Base-by-base conservation (phyloP, 179 eudicot genomes). In the Amaranthus tricolor region DNA sequence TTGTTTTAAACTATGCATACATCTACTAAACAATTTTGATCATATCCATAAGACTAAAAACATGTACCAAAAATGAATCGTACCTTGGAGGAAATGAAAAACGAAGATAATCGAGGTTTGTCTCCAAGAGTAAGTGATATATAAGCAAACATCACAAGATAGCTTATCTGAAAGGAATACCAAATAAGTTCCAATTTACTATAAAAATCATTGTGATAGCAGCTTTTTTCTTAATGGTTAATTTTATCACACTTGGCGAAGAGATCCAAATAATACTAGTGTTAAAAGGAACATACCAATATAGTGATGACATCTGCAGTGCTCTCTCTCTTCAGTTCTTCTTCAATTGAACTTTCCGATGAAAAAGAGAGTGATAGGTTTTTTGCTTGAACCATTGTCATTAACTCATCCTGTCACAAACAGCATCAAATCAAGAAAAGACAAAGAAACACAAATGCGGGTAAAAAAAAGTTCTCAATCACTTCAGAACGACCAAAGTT, bases 101-200 rank as follows among this genome's bases (percentile, higher is more conserved):
- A 85, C 19, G 93, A 88, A 68, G 98, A 85, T 76, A 91, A 72
- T 61, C 86, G 88, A 69, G 97, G 91, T 59, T 87, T 80, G 80
- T 93, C 96, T 2, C 99, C 99, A 77, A 96, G 82, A 20, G 98
- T 87, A 88, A 96, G 89, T 21, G 99, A 93, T 84, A 96, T 96
- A 81, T 96, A 96, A 76, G 98, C 99, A 90, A 96, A 96, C 99
- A 96, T 96, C 86, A 93, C 99, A 77, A 96, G 96, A 81, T 96
- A 96, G 88, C 99, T 96, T 86, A 96, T 89, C 99, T 96, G 96
- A 72, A 78, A 60, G 24, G 65, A 70, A 31, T 61, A 52, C 76
- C 48, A 45, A 50, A 49, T 20, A 74, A 14, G 73, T 61, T 43
- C 43, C 9, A 74, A 55, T 21, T 79, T 52, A 69, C 15, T 57